Base-by-base conservation (phyloP, 1,139 yeast genomes). In the Hyphopichia burtonii region DNA sequence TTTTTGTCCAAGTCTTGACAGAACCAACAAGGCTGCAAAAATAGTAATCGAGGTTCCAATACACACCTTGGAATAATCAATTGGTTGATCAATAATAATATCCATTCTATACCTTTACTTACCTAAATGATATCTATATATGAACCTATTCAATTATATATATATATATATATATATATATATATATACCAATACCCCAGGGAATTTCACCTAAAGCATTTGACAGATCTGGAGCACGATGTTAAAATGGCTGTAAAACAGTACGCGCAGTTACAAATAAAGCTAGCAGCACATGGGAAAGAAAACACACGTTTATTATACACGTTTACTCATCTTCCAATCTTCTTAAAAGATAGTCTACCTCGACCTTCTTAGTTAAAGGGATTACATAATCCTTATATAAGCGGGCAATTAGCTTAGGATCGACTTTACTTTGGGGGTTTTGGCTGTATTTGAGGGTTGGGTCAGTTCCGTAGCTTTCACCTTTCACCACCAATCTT, bases 341-440 rank as follows among this genome's bases (percentile, higher is more conserved):
- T 61, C 99, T 76, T 58, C 95, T 76, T 56, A 93, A 68, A 44
- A 93, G 71, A 59, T 93, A 93, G 47, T 91, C 96, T 14, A 93
- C 86, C 65, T 93, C 99, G 14, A 93, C 98, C 60, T 86, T 86
- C 65, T 91, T 93, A 6, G 99, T 93, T 60, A 93, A 71, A 9
- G 98, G 98, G 53, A 93, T 93, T 36, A 93, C 86, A 69, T 83
- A 85, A 41, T 89, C 89, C 62, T 85, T 83, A 70, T 93, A 93
- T 50, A 93, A 83, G 46, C 78, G 73, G 16, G 93, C 96, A 48
- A 93, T 80, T 17, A 81, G 77, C 50, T 86, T 89, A 0, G 96
- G 94, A 39, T 86, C 77, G 25, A 93, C 86, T 56, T 87, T 88
- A 49, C 87, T 83, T 59, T 84, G 90, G 16, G 81, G 78, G 44